Percentiles rank a stretch among this genome's conserved stretches.
These are phyloP conservation scores for Dothistroma pini DNA, from an alignment of 2,329 filamentous ascomycete species.

Conservation along the genomic window DNA sequence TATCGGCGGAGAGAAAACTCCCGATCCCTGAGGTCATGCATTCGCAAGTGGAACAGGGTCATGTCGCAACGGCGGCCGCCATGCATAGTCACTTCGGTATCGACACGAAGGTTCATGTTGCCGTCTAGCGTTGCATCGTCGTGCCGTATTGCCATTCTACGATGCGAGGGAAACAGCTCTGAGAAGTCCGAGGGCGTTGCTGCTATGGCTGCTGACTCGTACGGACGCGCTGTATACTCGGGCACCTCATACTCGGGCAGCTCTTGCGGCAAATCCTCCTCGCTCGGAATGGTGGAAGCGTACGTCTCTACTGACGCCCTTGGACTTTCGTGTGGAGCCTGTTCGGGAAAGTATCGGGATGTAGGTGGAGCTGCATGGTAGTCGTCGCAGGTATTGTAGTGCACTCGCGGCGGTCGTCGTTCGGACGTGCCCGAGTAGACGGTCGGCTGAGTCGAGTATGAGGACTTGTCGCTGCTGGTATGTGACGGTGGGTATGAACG, in stretches of 20 bases:
- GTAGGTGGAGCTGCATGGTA: conserved; percentile 17
- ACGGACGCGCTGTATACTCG: conserved; percentile 58
- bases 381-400: conserved; percentile 27
- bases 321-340: conserved; percentile 36
- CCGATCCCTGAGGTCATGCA: conserved; percentile 82
- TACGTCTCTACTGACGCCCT: conserved; percentile 73
- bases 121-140: conserved; percentile 88
- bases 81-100: conserved; percentile 63
- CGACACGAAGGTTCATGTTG: conserved; percentile 93
- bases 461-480: conserved; percentile 26
- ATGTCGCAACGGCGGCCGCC: conserved; percentile 56
- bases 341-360: conserved; percentile 23
- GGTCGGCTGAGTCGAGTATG: conserved; percentile 26
- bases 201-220: conserved; percentile 52
- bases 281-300: conserved; percentile 66
- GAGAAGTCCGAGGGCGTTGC: conserved; percentile 80
- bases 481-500: conserved; percentile 20
- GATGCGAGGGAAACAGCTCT: conserved; percentile 78
- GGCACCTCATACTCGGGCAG: conserved; percentile 55
- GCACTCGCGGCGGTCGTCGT: conserved; percentile 26
- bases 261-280: conserved; percentile 52
- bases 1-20: conserved; percentile 91
- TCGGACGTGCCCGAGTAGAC: conserved; percentile 24
- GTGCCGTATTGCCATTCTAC: conserved; percentile 77
- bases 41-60: conserved; percentile 87